Conservation (phyloP, 805 yeast genomes). For the Metschnikowia dekortorum region DNA sequence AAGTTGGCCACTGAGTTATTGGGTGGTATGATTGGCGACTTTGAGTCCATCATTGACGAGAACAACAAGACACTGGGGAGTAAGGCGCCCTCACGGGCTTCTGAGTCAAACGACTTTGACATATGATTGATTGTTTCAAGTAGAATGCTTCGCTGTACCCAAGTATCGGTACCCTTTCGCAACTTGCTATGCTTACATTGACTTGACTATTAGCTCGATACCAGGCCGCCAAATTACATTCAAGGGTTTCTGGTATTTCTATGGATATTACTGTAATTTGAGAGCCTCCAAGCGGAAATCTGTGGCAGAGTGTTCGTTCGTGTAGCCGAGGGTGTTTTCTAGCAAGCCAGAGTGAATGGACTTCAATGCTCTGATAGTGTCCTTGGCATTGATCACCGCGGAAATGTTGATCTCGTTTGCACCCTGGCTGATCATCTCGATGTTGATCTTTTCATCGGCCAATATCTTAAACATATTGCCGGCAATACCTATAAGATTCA, state of each 20-base stretch:
- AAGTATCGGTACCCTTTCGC: too few species aligned
- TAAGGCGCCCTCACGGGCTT: slow-evolving; percentile 11
- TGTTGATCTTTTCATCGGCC: slow-evolving; percentile 87
- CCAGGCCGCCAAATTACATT: too few species aligned
- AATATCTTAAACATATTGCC: slow-evolving; percentile 93
- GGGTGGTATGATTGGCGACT: slow-evolving; percentile 57
- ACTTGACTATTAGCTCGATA: too few species aligned
- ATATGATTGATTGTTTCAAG: slow-evolving; percentile 13
- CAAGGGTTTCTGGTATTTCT: neutral
- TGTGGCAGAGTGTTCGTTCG: slow-evolving; percentile 14
- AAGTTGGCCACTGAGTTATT: slow-evolving; percentile 68
- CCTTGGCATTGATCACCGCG: slow-evolving; percentile 83
- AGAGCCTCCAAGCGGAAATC: slow-evolving; percentile 16
- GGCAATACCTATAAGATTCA: slow-evolving; percentile 93
- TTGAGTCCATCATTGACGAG: slow-evolving; percentile 59
- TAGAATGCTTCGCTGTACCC: neutral
- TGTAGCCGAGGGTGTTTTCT: slow-evolving; percentile 35
- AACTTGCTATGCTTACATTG: too few species aligned
- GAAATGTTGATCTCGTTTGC: slow-evolving; percentile 97
- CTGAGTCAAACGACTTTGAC: slow-evolving; percentile 24
- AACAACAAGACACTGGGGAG: slow-evolving; percentile 15
- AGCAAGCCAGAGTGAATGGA: slow-evolving; percentile 77
- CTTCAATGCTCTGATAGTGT: slow-evolving; percentile 79
- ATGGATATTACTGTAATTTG: slow-evolving; percentile 7
- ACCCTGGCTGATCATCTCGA: slow-evolving; percentile 98